phyloP scores from a whole-genome alignment of 345 rosid genomes.

The Excoecaria cochinchinensis region DNA sequence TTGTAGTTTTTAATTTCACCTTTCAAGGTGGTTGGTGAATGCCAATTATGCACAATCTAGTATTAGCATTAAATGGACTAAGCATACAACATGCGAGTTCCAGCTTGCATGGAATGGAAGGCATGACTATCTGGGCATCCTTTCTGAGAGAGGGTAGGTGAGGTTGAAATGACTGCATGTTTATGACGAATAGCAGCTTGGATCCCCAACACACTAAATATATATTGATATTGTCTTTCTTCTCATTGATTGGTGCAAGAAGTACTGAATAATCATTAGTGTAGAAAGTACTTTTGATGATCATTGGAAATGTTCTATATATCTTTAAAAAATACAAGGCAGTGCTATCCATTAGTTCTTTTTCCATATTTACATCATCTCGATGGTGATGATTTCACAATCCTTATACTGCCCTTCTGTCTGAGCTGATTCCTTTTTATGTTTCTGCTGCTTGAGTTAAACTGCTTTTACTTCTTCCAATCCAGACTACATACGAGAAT shows the following conservation, averaged over 20 bases:
- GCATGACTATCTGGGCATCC: not conserved
- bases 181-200: not conserved
- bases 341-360: not conserved
- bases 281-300: not conserved
- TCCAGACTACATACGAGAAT: constrained; percentile 96
- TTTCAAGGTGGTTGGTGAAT: not conserved
- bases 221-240: not conserved
- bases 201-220: not conserved
- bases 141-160: too few species aligned
- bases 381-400: not conserved
- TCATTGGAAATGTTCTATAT: not conserved
- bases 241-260: not conserved
- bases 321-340: not conserved
- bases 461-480: constrained; percentile 21
- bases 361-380: not conserved
- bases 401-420: not conserved
- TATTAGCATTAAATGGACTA: constrained; percentile 1
- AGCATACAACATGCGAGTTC: not conserved
- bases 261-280: not conserved
- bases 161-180: not conserved
- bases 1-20: not conserved
- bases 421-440: not conserved
- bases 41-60: not conserved
- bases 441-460: not conserved
- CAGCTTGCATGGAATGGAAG: not conserved